Base-by-base conservation (phyloP, 2,329 filamentous ascomycete genomes). In the Atkinsonella texensis region DNA sequence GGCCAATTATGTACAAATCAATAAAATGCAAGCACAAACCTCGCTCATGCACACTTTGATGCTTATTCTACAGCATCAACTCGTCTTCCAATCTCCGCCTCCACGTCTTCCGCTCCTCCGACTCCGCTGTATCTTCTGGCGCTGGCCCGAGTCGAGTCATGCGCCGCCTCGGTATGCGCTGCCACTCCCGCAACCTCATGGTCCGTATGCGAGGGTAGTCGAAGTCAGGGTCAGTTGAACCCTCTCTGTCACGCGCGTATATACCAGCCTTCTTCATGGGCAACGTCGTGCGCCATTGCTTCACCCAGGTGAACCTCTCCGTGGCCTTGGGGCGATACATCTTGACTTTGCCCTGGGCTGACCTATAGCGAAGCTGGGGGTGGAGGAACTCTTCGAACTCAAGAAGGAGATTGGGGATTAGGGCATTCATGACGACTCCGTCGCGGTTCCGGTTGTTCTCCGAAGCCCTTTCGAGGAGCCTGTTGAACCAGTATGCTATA, bases 381-480 rank as follows among this genome's bases (percentile, higher is more conserved):
- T 55, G 61, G 41, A 70, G 56, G 57, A 70, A 69, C 38, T 66
- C 62, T 33, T 53, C 49, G 32, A 67, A 68, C 38, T 69, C 66
- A 23, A 52, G 51, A 23, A 70, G 38, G 15, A 70, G 58, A 49
- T 64, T 46, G 15, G 67, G 68, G 44, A 69, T 39, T 46, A 57
- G 23, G 32, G 48, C 49, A 3, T 41, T 52, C 52, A 56, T 56
- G 45, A 63, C 58, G 17, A 32, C 41, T 15, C 56, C 55, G 13
- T 57, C 41, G 52, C 65, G 62, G 39, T 56, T 58, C 12, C 39
- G n/a, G 11, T 38, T 54, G 49, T 54, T 56, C 7, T 50, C 44
- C 13, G 63, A 64, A 23, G 60, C 56, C 4, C 52, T 40, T 28
- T 60, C 59, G 35, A 68, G 52, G 18, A 70, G 54, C 32, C 55